A percentile compares a stretch with the other conserved stretches of the same genome.
Evolutionary conservation across 768 basidiomycete species (phyloP).

Genomic region (Mycena venus): DNA sequence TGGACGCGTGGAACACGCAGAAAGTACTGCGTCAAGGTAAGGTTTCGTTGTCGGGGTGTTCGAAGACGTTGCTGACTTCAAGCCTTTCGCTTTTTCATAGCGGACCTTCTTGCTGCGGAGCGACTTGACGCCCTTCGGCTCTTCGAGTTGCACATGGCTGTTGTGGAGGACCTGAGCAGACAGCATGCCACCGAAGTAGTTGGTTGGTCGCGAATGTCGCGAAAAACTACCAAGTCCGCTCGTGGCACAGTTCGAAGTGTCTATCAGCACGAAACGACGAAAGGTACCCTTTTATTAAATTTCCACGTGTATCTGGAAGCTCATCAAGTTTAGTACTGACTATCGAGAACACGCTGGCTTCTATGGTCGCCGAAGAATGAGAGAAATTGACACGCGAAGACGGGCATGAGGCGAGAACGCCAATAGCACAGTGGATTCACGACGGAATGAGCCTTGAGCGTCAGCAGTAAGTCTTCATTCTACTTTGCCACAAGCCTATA

Average conservation of each 20-base stretch:
- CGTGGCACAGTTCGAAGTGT: too few relatives aligned
- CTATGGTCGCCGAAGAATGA: background rate
- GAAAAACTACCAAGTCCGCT: background rate
- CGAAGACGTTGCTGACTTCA: too few relatives aligned
- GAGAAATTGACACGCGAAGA: background rate
- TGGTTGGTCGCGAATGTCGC: background rate
- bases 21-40: too few relatives aligned
- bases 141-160: slow-evolving; percentile 16
- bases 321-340: too few relatives aligned
- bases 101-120: background rate
- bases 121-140: background rate
- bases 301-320: background rate
- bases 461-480: background rate
- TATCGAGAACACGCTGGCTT: background rate
- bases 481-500: background rate
- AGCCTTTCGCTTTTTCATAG: too few relatives aligned
- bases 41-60: too few relatives aligned
- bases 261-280: background rate
- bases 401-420: background rate
- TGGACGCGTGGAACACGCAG: too few relatives aligned
- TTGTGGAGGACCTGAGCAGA: slow-evolving; percentile 6
- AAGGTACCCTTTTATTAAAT: background rate
- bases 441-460: too few relatives aligned
- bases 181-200: background rate
- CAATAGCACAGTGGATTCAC: background rate